phyloP scores from a whole-genome alignment of 805 yeast genomes.

The Spathaspora gorwiae region DNA sequence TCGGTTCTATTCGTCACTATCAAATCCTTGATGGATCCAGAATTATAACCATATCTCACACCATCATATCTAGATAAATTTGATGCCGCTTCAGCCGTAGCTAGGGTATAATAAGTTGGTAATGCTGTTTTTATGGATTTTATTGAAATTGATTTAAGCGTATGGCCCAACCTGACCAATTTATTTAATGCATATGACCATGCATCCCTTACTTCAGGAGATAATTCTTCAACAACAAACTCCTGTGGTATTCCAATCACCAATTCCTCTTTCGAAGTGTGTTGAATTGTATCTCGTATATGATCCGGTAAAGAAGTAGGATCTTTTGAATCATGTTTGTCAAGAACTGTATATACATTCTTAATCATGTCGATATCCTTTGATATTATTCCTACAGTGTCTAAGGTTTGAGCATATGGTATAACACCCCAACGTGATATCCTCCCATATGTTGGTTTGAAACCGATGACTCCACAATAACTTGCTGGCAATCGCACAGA shows the following conservation, averaged over 20 bases:
- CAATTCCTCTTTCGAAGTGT: conserved; percentile 14
- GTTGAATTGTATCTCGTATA: conserved; percentile 25
- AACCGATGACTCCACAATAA: conserved; percentile 77
- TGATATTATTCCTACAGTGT: conserved; percentile 84
- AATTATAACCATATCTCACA: conserved; percentile 66
- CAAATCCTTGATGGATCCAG: conserved; percentile 6
- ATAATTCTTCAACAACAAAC: conserved; percentile 52
- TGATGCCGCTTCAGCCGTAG: conserved; percentile 92
- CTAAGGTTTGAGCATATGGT: conserved; percentile 90
- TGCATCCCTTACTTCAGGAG: conserved; percentile 38
- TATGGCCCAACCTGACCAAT: conserved; percentile 47
- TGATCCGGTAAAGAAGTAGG: conserved; percentile 58
- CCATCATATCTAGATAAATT: conserved; percentile 91
- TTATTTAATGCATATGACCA: conserved; percentile 45
- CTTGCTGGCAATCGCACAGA: conserved; percentile 91
- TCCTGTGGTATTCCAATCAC: conserved; percentile 75
- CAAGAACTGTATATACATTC: conserved; percentile 51
- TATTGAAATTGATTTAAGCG: conserved; percentile 59
- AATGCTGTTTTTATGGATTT: conserved; percentile 65
- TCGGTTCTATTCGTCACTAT: conserved; percentile 49
- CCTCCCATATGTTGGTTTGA: conserved; percentile 92
- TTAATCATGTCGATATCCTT: conserved; percentile 41
- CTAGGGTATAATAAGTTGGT: conserved; percentile 81
- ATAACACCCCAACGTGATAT: conserved; percentile 89
- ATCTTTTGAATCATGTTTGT: conserved; percentile 65